Conservation (phyloP, 208 protist genomes). For the Zelonia costaricensis region DNA sequence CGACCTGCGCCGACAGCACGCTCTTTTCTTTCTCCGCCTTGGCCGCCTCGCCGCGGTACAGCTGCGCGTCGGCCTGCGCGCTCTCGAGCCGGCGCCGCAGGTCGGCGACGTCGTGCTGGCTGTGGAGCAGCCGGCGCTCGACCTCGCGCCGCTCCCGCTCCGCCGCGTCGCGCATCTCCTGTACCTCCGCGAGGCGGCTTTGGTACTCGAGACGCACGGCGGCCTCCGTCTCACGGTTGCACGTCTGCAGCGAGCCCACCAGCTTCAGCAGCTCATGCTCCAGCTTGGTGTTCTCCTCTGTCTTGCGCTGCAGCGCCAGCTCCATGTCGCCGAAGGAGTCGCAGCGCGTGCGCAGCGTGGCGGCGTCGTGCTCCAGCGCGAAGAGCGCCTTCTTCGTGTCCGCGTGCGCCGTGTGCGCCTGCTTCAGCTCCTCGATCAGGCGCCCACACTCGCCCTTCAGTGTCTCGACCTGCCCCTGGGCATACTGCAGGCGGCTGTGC, state of each 20-base stretch:
- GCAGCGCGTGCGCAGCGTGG: constrained; percentile 47
- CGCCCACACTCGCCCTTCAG: constrained; percentile 70
- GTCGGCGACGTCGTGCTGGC: constrained; percentile 54
- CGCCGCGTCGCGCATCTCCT: constrained; percentile 71
- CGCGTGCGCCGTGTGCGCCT: constrained; percentile 34
- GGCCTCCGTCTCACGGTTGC: constrained; percentile 77
- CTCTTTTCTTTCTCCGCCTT: constrained; percentile 55
- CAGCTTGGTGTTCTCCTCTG: constrained; percentile 48
- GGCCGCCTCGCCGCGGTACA: constrained; percentile 56
- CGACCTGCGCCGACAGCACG: constrained; percentile 31
- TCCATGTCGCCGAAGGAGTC: constrained; percentile 62
- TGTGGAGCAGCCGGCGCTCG: constrained; percentile 54
- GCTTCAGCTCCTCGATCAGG: constrained; percentile 68
- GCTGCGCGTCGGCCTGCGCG: constrained; percentile 37
- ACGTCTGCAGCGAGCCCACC: constrained; percentile 63
- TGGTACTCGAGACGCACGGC: constrained; percentile 76
- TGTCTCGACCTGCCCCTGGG: constrained; percentile 68
- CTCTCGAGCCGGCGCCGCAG: constrained; percentile 40
- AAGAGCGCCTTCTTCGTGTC: constrained; percentile 65
- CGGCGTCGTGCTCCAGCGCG: constrained; percentile 63
- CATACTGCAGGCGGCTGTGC: constrained; percentile 56
- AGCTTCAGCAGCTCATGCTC: constrained; percentile 75
- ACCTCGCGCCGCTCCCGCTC: constrained; percentile 56
- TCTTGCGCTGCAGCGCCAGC: constrained; percentile 50
- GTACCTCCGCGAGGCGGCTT: constrained; percentile 61